Conservation (phyloP, 2,329 filamentous ascomycete species). For the Laburnicola sp. region DNA sequence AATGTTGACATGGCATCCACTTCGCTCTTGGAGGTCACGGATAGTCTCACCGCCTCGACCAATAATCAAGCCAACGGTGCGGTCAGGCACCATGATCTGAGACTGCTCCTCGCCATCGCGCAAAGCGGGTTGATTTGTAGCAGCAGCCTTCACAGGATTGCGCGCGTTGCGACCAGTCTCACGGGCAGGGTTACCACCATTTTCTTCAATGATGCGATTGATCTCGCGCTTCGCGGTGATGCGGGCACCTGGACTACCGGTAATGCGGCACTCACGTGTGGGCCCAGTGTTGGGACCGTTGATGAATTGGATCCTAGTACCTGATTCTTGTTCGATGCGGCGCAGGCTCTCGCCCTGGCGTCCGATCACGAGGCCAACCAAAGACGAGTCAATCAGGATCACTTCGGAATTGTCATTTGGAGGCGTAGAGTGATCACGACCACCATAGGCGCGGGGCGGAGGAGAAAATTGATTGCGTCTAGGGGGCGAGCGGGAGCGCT, state of each 20-base stretch:
- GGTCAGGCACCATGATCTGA: conserved; percentile 93
- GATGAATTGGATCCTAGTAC: conserved; percentile 85
- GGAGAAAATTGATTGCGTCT: conserved; percentile 65
- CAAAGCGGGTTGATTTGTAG: conserved; percentile 52
- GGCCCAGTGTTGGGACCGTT: conserved; percentile 73
- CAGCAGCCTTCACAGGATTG: conserved; percentile 39
- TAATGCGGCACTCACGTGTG: conserved; percentile 83
- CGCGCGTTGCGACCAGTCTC: conserved; percentile 43
- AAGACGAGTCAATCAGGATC: conserved; percentile 81
- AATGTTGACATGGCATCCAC: conserved; percentile 94
- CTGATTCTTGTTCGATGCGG: conserved; percentile 79
- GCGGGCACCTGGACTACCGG: conserved; percentile 70
- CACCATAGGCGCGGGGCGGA: conserved; percentile 51
- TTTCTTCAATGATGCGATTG: conserved; percentile 85
- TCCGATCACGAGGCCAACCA: conserved; percentile 89
- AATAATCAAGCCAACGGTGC: conserved; percentile 90
- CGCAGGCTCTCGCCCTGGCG: conserved; percentile 86
- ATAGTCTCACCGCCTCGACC: conserved; percentile 93
- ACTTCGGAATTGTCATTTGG: conserved; percentile 75
- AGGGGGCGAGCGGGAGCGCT: conserved; percentile 72
- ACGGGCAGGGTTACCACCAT: conserved; percentile 59
- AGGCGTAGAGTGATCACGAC: conserved; percentile 63
- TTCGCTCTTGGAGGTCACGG: conserved; percentile 85
- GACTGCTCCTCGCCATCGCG: conserved; percentile 82
- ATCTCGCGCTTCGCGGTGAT: conserved; percentile 81